Evolutionary conservation across 345 rosid species (phyloP).

Genomic region (Gossypium australe): DNA sequence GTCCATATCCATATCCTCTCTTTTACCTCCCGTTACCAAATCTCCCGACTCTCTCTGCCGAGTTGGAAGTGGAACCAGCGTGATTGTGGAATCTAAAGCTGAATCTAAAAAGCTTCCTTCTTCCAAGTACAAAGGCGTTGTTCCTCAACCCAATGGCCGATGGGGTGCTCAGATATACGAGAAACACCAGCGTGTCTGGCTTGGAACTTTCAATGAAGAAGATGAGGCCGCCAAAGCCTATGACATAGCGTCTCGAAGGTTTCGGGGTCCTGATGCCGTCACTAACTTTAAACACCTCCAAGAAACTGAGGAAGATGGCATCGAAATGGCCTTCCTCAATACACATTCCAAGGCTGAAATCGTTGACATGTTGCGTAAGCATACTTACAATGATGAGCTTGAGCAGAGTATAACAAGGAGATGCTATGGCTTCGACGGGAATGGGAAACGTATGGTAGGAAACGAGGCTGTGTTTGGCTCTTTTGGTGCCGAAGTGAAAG

Average conservation of each 20-base stretch:
- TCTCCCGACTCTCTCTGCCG: conserved; percentile 38
- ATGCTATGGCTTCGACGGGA: conserved; percentile 23
- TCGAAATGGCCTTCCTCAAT: conserved; percentile 47
- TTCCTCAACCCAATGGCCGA: conserved; percentile 89
- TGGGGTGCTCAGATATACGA: conserved; percentile 98
- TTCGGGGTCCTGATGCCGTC: conserved; percentile 84
- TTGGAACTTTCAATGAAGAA: conserved; percentile 79
- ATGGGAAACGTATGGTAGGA: conserved; percentile 30
- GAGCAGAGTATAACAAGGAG: conserved; percentile 49
- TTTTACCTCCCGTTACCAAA: conserved; percentile 16
- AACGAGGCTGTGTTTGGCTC: conserved; percentile 17
- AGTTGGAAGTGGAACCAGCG: conserved; percentile 53
- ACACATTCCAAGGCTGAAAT: conserved; percentile 77
- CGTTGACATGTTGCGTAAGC: conserved; percentile 86
- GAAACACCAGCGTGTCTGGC: conserved; percentile 93
- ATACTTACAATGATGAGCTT: conserved; percentile 65
- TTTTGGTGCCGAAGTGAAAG: conserved; percentile 17
- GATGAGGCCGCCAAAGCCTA: conserved; percentile 80
- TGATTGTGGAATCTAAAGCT: conserved; percentile 54
- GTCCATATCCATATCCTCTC: conserved; percentile 20
- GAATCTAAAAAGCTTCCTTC: conserved; percentile 82
- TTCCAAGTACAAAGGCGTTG: conserved; percentile 87
- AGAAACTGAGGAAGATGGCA: conserved; percentile 29
- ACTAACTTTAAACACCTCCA: conserved; percentile 48
- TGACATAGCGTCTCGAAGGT: conserved; percentile 70